A percentile compares a stretch with the other conserved stretches of the same genome.
Evolutionary conservation across 805 yeast species (phyloP).

Genomic region (Phaffomyces opuntiae): DNA sequence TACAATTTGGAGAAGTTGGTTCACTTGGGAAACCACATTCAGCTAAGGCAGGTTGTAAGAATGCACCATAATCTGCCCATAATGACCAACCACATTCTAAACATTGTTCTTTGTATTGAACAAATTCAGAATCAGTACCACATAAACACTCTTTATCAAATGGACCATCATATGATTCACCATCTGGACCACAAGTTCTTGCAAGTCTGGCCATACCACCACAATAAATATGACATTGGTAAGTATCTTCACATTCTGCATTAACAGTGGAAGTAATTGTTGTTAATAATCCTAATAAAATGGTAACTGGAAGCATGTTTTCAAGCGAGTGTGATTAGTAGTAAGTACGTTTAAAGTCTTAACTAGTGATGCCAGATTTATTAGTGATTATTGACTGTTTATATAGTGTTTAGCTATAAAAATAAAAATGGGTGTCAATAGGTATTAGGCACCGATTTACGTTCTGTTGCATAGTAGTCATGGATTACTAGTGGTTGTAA

Average conservation of each 20-base stretch:
- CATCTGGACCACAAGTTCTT: neutral
- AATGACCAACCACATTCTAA: slow-evolving; percentile 9
- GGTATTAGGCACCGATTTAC: no score
- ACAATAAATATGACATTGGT: neutral
- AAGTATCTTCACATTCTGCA: neutral
- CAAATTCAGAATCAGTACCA: slow-evolving; percentile 2
- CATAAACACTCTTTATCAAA: slow-evolving; percentile 6
- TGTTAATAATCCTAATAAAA: neutral
- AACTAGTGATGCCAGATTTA: no score
- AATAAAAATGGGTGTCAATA: no score
- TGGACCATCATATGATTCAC: slow-evolving; percentile 3
- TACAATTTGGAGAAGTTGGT: slow-evolving; percentile 7
- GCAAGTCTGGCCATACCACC: neutral
- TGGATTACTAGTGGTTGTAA: no score
- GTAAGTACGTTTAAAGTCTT: no score
- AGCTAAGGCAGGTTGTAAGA: slow-evolving; percentile 3
- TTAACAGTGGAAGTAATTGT: neutral
- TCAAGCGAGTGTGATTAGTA: no score
- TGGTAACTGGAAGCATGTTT: no score
- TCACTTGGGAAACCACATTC: slow-evolving; percentile 5
- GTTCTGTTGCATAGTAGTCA: no score
- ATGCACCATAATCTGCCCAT: slow-evolving; percentile 5
- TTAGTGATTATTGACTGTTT: no score
- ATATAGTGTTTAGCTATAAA: no score
- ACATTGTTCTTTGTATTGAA: neutral